Percentiles rank a stretch among this genome's conserved stretches.
Evolutionary conservation across 1,139 yeast species (phyloP).

Genomic region (Suhomyces taliae): DNA sequence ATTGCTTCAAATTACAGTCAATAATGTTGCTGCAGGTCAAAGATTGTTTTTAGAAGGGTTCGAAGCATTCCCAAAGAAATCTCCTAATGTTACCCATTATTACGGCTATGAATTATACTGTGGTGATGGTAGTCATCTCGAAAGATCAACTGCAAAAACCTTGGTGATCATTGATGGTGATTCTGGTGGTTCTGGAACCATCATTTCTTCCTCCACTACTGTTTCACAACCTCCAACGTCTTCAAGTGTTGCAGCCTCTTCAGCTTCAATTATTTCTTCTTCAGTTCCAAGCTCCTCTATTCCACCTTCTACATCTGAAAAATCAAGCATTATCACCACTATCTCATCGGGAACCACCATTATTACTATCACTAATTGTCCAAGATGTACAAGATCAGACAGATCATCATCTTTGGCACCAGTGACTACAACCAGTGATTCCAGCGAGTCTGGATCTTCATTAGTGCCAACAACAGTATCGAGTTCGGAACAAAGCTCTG

Average conservation of each 20-base stretch:
- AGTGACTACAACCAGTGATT: too few species aligned
- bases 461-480: too few species aligned
- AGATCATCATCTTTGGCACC: not conserved
- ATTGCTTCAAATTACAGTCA: constrained; percentile 11
- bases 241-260: not conserved
- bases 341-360: not conserved
- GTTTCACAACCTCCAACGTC: too few species aligned
- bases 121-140: constrained; percentile 13
- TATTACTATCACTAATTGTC: not conserved
- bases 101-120: constrained; percentile 17
- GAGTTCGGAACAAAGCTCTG: too few species aligned
- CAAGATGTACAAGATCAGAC: not conserved
- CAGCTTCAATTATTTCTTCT: not conserved
- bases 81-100: constrained; percentile 11
- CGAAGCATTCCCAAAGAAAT: constrained; percentile 11
- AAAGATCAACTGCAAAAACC: constrained; percentile 9
- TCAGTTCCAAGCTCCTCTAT: not conserved
- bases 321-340: not conserved
- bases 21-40: constrained; percentile 11
- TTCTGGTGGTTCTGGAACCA: constrained; percentile 2
- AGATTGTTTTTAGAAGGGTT: constrained; percentile 20
- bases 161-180: constrained; percentile 15
- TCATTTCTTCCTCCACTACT: not conserved
- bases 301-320: not conserved
- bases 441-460: too few species aligned